Evolutionary conservation across 371 early-diverging fungal species (phyloP), one percentile per base, ranked within the genome.

Genomic region (Capillidium rhysosporum): DNA sequence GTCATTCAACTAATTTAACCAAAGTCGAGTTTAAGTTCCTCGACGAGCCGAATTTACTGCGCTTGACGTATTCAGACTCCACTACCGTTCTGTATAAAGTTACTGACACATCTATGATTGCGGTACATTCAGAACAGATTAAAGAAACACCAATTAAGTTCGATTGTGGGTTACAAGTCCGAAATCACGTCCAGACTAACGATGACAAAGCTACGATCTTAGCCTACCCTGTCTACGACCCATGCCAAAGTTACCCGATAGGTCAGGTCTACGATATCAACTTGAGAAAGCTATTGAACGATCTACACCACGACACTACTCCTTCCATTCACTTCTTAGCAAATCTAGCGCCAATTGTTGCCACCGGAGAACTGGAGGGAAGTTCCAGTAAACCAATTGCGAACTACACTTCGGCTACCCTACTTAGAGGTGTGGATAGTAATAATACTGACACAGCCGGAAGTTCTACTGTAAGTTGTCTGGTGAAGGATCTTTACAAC

Each of bases 221-320:
- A 3, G 14, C 18, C n/a, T 51, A 51, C 20, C 30, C 51, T 9
- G 23, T 29, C 16, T 34, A 18, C 16, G 29, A 14, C 3, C 8
- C 34, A 16, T 8, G 16, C 2, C 10, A 51, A 4, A 10, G 10
- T 2, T 51, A 31, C 28, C 51, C 51, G 3, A 8, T 39, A n/a
- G n/a, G 16, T n/a, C 16, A 38, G 14, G 38, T 51, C 34, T 51
- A 31, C 28, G 51, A 51, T 8, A 39, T 51, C 51, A 23, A 51
- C 38, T 16, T 51, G 8, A 28, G 51, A 28, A 16, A 23, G 21
- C 38, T 51, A 10, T 12, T 38, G 4, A 10, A 29, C 12, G 29
- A 29, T 12, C 12, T 51, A 12, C 28, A 8, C n/a, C 16, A 12
- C 5, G 29, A 16, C 21, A 39, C 14, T 20, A 38, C 16, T 29